Evolutionary conservation across 495 filamentous ascomycete species (phyloP), one percentile per base, ranked within the genome.

Genomic region (Corynascus novoguineensis): DNA sequence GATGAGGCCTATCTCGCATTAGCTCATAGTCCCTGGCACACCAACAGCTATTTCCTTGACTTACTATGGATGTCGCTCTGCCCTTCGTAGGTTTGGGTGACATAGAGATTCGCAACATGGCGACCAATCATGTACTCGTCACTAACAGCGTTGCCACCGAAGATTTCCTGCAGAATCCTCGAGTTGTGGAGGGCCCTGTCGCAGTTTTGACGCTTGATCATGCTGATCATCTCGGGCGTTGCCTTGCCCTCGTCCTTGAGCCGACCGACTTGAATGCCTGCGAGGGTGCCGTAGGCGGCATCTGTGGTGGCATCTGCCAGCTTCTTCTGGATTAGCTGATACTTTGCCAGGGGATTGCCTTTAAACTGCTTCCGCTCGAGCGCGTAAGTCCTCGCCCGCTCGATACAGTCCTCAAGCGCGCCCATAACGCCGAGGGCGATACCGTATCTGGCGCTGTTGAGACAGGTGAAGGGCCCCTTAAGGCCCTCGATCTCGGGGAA

Each of bases 291-390:
- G 67, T 88, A 98, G 1, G 91, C 85, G 14, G 88, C 89, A 72
- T 97, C 93, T 1, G 95, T 97, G 9, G 81, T 79, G 14, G 92
- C 93, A 68, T 97, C 92, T 0, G 91, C 86, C 57, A 98, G 75
- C 75, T 98, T 98, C 83, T 96, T 97, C 77, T 98, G 93, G 38
- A 98, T 81, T n/a, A 98, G 81, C 72, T 98, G 93, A 63, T 97
- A 98, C 75, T 92, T 97, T 32, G 93, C 93, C 38, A 98, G 76
- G 1, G 93, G 89, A 68, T 97, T 97, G 34, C 86, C 84, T 75
- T 95, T 96, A 82, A 98, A 98, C 71, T 98, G 93, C 71, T 88
- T 92, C 53, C 93, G 80, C 71, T 96, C 89, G 28, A 98, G 75
- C 17, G 91, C 85, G 69, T 98, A 98, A 15, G 83, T 85, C 55